Evolutionary conservation across 2,329 filamentous ascomycete genomes (phyloP), one percentile per base, ranked within the genome.

Genomic region (Zalaria obscura): DNA sequence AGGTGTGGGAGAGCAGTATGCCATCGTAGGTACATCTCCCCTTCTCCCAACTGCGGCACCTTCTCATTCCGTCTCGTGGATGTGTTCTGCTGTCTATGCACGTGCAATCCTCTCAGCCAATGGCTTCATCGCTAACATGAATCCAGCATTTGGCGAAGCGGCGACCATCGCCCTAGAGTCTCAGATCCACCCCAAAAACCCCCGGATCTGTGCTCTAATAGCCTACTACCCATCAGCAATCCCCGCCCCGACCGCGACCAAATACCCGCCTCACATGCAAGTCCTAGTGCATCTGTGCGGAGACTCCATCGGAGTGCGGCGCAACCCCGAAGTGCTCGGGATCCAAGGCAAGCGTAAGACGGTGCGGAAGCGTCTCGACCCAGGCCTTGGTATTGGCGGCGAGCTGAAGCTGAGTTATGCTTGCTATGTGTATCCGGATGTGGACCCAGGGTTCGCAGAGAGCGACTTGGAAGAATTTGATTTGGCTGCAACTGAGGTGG

Each of bases 381-480:
- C 65, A 0, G 72, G 72, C 1, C 64, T 69, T 2, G 72, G 72
- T 6, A 64, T 65, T 6, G 72, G 66, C 29, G 54, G 71, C 3
- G 53, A 63, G 31, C 55, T 67, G 25, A 61, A 63, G 42, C 57
- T 67, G n/a, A 55, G 59, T 38, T 45, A 44, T 10, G 29, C 42
- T 11, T 60, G 67, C 3, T 77, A 70, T 52, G 67, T 67, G 0
- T 80, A 80, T 48, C 65, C 69, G 7, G 64, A 68, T 45, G 73
- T 61, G 0, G 62, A 75, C 39, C 62, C 75, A 0, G 83, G 83
- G 0, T 87, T 88, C 47, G 82, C 82, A 0, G 81, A 87, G 58
- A 68, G 71, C 18, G 75, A 84, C 42, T 56, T 83, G 28, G 76
- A 82, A 2, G 74, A 80, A 48, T 86, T 76, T 50, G 72, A 85